A percentile compares a stretch with the other conserved stretches of the same genome.
Evolutionary conservation across 75 land plant genomes (phyloP).

Genomic region (Cryptomeria japonica): DNA sequence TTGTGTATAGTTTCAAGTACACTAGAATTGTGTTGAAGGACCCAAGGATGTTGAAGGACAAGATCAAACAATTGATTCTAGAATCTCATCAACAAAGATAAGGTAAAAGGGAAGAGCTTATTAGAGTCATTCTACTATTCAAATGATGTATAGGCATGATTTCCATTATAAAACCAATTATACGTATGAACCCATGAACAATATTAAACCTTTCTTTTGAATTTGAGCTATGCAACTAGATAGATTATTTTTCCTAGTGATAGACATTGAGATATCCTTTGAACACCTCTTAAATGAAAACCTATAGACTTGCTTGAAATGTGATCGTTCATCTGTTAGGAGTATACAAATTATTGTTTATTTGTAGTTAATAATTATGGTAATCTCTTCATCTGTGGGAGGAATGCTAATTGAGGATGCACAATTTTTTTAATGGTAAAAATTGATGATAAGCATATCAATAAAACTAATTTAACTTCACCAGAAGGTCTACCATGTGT

Average conservation of each 20-base stretch:
- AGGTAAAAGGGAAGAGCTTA: conserved; percentile 14
- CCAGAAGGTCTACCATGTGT: conserved; percentile 57
- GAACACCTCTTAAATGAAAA: conserved; percentile 54
- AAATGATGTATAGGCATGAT: not conserved
- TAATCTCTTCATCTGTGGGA: conserved; percentile 62
- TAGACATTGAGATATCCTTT: conserved; percentile 46
- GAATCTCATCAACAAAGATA: conserved; percentile 20
- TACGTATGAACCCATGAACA: conserved; percentile 25
- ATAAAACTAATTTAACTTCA: conserved; percentile 38
- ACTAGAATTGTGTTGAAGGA: conserved; percentile 64
- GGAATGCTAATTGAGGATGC: conserved; percentile 11
- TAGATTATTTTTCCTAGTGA: conserved; percentile 61
- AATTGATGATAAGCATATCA: conserved; percentile 69
- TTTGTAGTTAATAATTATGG: conserved; percentile 58
- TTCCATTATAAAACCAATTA: not conserved
- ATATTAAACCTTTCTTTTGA: conserved; percentile 32
- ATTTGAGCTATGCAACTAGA: conserved; percentile 60
- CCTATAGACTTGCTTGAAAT: conserved; percentile 68
- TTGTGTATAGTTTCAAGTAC: conserved; percentile 64
- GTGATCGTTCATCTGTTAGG: conserved; percentile 52
- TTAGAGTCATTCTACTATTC: not conserved
- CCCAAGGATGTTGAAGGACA: conserved; percentile 30
- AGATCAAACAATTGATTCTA: conserved; percentile 11
- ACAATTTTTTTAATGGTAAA: too few relatives aligned
- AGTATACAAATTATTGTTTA: conserved; percentile 64